Base-by-base conservation (phyloP, 2,329 filamentous ascomycete species). In the Gaeumannomyces sp. region DNA sequence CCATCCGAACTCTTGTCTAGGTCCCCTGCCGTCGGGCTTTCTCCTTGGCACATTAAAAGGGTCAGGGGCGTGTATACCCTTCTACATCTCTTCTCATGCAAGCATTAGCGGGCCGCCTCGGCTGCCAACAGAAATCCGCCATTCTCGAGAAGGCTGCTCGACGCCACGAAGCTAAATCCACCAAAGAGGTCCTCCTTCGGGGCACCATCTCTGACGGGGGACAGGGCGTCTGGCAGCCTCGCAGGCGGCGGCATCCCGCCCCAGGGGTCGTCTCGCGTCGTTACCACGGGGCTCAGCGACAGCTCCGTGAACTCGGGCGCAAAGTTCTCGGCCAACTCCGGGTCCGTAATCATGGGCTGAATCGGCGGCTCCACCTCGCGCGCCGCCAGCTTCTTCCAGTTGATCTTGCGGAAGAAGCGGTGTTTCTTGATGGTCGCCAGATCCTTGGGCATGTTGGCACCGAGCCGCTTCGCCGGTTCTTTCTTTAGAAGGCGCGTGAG, bases 241-340 rank as follows among this genome's bases (percentile, higher is more conserved):
- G 71, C 71, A 19, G 72, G 71, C 25, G 71, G 70, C n/a, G 71
- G 69, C 16, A 73, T 73, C 58, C 59, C 61, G 65, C 66, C 64
- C 69, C 68, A 69, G n/a, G 31, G 31, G 22, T 57, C 53, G 56
- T 83, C 78, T 69, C 72, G 77, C 68, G 72, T 76, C 14, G 78
- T 77, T 64, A 88, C 73, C 1, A 90, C 82, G 7, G 93, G 92
- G 74, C 91, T 96, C 64, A 98, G 81, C 4, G 91, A 85, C 68
- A 97, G 77, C 64, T 90, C 88, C 0, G 94, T 99, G 75, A 99
- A 99, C 74, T 97, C 93, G n/a, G 83, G 81, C 0, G 91, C 86
- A 77, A 99, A 99, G 78, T 99, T 99, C 84, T 99, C 96, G 0
- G 95, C 95, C 60, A 97, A 82, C 75, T 96, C 93, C 0, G 95